Evolutionary conservation across 2,329 filamentous ascomycete species (phyloP).

Genomic region (Leptodontidium sp.): DNA sequence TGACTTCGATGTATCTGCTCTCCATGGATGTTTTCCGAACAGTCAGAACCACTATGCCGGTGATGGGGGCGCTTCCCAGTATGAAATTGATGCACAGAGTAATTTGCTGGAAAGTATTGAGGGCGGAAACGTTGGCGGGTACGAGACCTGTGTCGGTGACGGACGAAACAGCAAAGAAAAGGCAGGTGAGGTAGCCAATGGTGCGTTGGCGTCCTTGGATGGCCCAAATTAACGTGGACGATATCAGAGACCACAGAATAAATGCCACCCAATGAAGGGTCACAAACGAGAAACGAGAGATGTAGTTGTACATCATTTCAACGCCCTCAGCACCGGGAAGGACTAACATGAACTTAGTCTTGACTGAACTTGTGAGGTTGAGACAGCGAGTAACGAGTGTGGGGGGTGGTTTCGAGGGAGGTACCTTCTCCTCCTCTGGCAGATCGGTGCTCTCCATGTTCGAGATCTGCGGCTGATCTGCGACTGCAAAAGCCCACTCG

Average conservation of each 20-base stretch:
- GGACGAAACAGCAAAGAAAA: constrained; percentile 71
- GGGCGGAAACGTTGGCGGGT: constrained; percentile 66
- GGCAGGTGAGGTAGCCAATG: constrained; percentile 67
- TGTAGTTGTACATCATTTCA: neutral
- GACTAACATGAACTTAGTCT: neutral
- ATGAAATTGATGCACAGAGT: constrained; percentile 71
- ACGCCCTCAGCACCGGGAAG: neutral
- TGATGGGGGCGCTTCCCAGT: constrained; percentile 69
- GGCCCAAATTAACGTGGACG: constrained; percentile 68
- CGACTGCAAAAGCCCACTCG: neutral
- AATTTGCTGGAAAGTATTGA: constrained; percentile 74
- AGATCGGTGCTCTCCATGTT: neutral
- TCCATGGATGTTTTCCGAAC: constrained; percentile 69
- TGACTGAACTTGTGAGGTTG: neutral
- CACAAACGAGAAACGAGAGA: neutral
- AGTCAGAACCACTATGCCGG: constrained; percentile 69
- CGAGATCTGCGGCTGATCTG: neutral
- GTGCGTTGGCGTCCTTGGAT: constrained; percentile 58
- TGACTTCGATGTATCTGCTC: constrained; percentile 44
- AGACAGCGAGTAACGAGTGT: neutral
- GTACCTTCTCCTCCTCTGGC: neutral
- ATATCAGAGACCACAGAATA: constrained; percentile 60
- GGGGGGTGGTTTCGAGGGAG: neutral
- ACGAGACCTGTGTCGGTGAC: constrained; percentile 74
- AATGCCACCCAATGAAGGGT: constrained; percentile 50